Conservation (phyloP, 257 asterid genomes). For the Gentiana straminea region DNA sequence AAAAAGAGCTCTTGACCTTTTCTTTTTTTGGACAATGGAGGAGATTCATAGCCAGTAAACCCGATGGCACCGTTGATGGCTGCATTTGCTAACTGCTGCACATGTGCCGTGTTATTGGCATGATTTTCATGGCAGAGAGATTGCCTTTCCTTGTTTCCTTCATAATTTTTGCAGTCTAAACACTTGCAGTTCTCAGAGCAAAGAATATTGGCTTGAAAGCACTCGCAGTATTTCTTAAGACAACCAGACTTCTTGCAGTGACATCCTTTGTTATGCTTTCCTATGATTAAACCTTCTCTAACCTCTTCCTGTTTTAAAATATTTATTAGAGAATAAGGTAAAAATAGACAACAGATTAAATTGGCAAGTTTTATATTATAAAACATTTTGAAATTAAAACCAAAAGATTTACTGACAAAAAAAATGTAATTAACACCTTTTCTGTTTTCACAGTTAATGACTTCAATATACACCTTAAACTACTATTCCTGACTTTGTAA, state of each 20-base stretch:
- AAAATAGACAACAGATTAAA: no score
- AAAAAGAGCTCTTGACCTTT: slow-evolving; percentile 63
- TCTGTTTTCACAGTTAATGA: no score
- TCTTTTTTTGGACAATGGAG: slow-evolving; percentile 67
- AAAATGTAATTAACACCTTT: no score
- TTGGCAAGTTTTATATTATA: no score
- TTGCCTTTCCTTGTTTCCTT: slow-evolving; percentile 89
- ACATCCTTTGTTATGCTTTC: slow-evolving; percentile 86
- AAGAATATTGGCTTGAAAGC: slow-evolving; percentile 92
- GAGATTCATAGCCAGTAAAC: slow-evolving; percentile 79
- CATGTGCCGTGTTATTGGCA: slow-evolving; percentile 48
- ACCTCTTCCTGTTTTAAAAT: slow-evolving; percentile 44
- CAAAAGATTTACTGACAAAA: no score
- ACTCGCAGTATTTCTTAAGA: slow-evolving; percentile 90
- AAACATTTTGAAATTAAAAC: no score
- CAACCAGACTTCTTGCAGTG: slow-evolving; percentile 97
- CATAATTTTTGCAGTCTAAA: slow-evolving; percentile 87
- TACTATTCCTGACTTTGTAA: no score
- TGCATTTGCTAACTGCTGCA: slow-evolving; percentile 96
- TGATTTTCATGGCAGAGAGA: slow-evolving; percentile 81
- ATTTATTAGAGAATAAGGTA: no score
- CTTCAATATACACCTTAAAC: no score
- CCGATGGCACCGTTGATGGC: slow-evolving; percentile 93
- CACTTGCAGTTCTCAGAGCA: slow-evolving; percentile 93
- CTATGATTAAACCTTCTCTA: slow-evolving; percentile 50